phyloP scores from a whole-genome alignment of 2,329 filamentous ascomycete species.

The Trichoderma arundinaceum region DNA sequence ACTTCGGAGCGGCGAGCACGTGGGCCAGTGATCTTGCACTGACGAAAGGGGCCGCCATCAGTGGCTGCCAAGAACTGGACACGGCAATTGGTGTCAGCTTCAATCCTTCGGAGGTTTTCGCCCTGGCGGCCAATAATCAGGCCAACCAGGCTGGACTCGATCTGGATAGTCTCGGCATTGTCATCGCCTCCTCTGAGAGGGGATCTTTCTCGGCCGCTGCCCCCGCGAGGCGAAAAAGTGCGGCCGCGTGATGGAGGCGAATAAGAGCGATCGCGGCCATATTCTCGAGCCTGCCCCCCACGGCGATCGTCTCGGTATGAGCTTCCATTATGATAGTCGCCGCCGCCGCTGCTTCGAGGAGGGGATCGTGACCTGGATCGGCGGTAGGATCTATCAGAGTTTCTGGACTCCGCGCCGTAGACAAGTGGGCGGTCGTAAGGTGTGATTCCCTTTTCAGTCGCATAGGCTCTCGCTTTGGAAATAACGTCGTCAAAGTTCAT shows the following conservation, averaged over 20 bases:
- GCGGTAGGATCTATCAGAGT: slow-evolving; percentile 59
- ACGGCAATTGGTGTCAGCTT: slow-evolving; percentile 79
- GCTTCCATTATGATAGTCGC: slow-evolving; percentile 70
- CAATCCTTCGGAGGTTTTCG: slow-evolving; percentile 85
- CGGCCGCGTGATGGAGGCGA: slow-evolving; percentile 66
- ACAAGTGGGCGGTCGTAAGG: slow-evolving; percentile 63
- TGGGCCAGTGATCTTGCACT: slow-evolving; percentile 84
- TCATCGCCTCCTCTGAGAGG: slow-evolving; percentile 65
- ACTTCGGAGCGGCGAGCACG: slow-evolving; percentile 75
- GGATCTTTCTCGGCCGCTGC: slow-evolving; percentile 63
- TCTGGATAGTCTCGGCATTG: slow-evolving; percentile 80
- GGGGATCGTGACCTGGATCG: slow-evolving; percentile 77
- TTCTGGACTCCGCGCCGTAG: slow-evolving; percentile 49
- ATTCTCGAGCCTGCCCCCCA: slow-evolving; percentile 54
- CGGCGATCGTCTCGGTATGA: slow-evolving; percentile 87
- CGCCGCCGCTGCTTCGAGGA: slow-evolving; percentile 53
- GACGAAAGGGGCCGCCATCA: slow-evolving; percentile 74
- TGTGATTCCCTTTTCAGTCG: slow-evolving; percentile 75
- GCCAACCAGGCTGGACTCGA: slow-evolving; percentile 85
- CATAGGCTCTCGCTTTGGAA: slow-evolving; percentile 81
- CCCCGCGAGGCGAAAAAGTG: slow-evolving; percentile 64
- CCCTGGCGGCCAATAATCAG: slow-evolving; percentile 90
- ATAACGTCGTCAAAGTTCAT: slow-evolving; percentile 85
- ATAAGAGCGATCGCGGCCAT: slow-evolving; percentile 73
- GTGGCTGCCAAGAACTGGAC: slow-evolving; percentile 86